Evolutionary conservation across 305 asterid species (phyloP), one percentile per base, ranked within the genome.

Genomic region (Fraxinus platypoda): DNA sequence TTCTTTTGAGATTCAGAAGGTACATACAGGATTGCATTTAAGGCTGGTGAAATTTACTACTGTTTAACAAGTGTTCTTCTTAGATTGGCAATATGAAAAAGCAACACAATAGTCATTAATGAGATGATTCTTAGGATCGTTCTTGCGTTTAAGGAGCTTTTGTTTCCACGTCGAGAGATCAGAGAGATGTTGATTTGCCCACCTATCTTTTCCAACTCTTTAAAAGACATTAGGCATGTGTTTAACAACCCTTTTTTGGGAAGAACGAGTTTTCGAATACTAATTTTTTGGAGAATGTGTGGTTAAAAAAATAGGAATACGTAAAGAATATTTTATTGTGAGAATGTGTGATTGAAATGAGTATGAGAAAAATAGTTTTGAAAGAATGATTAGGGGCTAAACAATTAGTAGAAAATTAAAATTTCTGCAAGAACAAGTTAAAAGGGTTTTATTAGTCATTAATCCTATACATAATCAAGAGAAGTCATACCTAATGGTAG

Each of bases 21-120:
- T 75, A 19, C 59, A 85, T 86, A 85, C 82, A 68, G 73, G 54
- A 26, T 28, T 28, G 87, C 90, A 90, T 87, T 90, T 8, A 89
- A 85, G 76, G 80, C 83, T 80, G 84, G 80, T 57, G 83, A 59
- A 75, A 12, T 43, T 43, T 43, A 12, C 46, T 8, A 4, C 17
- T 2, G 17, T 12, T 43, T 43, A 11, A 12, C 54, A 12, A 43
- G n/a, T 43, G n/a, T 43, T 43, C 54, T 3, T 12, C 12, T 43
- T 43, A 12, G 17, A 12, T 43, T 12, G 54, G 54, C 49, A 11
- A 43, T 43, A 43, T 37, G 4, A 43, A 43, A 3, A 43, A 12
- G 54, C n/a, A 11, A 43, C n/a, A 43, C 54, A 43, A 43, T 43
- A 43, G 17, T 43, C 54, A 43, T 43, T 12, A 43, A 12, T 49